Conservation (phyloP, 1,139 yeast species). For the Blastobotrys serpentis region DNA sequence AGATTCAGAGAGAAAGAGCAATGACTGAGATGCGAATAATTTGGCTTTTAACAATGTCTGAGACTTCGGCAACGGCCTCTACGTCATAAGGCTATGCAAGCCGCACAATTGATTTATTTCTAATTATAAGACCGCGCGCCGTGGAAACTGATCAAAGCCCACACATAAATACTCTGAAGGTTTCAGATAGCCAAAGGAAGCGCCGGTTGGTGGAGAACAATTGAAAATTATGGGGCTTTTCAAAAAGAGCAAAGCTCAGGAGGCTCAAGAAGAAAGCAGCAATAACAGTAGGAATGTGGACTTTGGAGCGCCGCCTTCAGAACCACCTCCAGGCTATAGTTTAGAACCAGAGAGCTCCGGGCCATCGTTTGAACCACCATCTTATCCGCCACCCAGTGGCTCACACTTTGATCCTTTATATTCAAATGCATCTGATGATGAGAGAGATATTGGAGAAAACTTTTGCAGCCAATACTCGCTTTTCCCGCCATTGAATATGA, state of each 20-base stretch:
- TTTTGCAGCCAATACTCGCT: conserved; percentile 24
- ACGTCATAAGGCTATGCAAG: neutral
- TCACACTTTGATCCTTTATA: conserved; percentile 23
- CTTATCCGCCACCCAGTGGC: conserved; percentile 23
- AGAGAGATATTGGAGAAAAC: conserved; percentile 27
- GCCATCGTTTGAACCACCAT: conserved; percentile 18
- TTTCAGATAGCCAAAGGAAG: no score
- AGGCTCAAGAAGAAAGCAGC: conserved; percentile 8
- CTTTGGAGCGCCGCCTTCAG: conserved; percentile 14
- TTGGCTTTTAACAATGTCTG: neutral
- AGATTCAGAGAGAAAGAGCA: no score
- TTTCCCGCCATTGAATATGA: conserved; percentile 17
- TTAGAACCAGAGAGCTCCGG: conserved; percentile 9
- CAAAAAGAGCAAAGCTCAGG: conserved; percentile 13
- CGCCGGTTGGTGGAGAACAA: no score
- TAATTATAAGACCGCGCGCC: neutral
- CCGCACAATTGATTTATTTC: no score
- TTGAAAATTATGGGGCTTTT: conserved; percentile 16
- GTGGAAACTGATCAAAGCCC: neutral
- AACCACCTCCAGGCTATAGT: conserved; percentile 14
- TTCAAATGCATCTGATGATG: conserved; percentile 28
- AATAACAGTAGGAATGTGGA: conserved; percentile 5
- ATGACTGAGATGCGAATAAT: no score
- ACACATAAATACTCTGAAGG: no score
- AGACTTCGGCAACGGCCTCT: neutral